phyloP scores from a whole-genome alignment of 306 rosid species.

The Senna tora region DNA sequence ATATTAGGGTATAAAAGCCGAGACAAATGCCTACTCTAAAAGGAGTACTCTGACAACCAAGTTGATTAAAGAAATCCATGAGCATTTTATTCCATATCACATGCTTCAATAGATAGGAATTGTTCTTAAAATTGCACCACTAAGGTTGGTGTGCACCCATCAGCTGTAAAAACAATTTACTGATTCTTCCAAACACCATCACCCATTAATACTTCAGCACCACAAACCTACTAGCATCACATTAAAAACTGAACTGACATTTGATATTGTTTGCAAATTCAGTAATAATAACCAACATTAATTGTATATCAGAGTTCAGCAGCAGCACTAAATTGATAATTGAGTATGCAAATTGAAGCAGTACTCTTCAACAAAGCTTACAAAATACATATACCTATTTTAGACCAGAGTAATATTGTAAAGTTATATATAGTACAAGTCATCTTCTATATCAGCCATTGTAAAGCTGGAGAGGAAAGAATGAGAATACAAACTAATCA shows the following conservation, averaged over 20 bases:
- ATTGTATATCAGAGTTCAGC: constrained; percentile 27
- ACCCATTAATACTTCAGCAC: constrained; percentile 32
- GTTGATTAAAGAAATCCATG: background rate
- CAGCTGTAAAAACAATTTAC: constrained; percentile 22
- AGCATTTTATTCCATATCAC: constrained; percentile 23
- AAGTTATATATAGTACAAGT: background rate
- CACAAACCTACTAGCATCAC: constrained; percentile 19
- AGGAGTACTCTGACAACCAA: constrained; percentile 16
- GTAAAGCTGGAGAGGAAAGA: background rate
- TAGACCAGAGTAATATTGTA: constrained; percentile 2
- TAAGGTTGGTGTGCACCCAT: constrained; percentile 11
- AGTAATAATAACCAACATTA: constrained; percentile 14
- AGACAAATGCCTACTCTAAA: constrained; percentile 4
- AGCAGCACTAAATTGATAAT: background rate
- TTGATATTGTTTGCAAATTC: constrained; percentile 1
- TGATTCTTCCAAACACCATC: constrained; percentile 3
- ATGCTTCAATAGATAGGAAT: constrained; percentile 28
- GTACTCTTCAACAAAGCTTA: constrained; percentile 25
- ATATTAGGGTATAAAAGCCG: constrained; percentile 17
- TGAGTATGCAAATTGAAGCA: constrained; percentile 16
- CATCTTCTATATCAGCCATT: background rate
- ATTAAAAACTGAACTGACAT: constrained; percentile 16
- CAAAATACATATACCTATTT: background rate
- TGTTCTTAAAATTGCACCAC: constrained; percentile 9
- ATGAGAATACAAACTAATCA: background rate